Conservation (phyloP, 2,329 filamentous ascomycete genomes). For the Dryadomyces quercus-mongolicae region DNA sequence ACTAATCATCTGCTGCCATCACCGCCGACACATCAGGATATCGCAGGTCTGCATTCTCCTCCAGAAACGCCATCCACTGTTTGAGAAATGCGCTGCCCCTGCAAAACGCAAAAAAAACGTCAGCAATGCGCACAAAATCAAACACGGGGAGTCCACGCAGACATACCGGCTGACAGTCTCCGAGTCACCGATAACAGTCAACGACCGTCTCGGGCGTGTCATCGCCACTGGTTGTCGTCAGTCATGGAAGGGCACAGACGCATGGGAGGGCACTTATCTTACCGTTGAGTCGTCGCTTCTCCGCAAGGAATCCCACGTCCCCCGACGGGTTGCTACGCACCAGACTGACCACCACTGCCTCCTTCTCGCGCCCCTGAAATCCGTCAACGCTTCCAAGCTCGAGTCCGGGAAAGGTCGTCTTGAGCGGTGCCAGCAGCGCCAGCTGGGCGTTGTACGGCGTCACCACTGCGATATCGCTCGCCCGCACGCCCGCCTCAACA, state of each 20-base stretch:
- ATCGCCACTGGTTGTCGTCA: conserved; percentile 60
- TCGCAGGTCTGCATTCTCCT: conserved; percentile 79
- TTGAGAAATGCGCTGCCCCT: conserved; percentile 81
- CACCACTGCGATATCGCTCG: conserved; percentile 82
- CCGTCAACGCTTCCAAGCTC: conserved; percentile 96
- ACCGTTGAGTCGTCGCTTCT: conserved; percentile 90
- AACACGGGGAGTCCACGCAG: too few species aligned
- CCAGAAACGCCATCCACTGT: conserved; percentile 81
- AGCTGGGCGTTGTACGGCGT: conserved; percentile 96
- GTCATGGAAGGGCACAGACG: not conserved
- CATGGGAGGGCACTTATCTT: conserved; percentile 27
- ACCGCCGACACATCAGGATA: conserved; percentile 59
- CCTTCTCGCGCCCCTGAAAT: conserved; percentile 91
- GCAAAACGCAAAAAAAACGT: conserved; percentile 4
- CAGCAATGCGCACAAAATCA: too few species aligned
- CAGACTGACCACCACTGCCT: conserved; percentile 86
- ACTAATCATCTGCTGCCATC: not conserved
- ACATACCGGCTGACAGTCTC: conserved; percentile 73
- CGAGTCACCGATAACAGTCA: conserved; percentile 86
- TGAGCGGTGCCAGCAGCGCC: conserved; percentile 65
- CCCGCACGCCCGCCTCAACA: conserved; percentile 62
- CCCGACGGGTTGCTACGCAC: conserved; percentile 79
- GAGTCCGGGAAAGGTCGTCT: conserved; percentile 69
- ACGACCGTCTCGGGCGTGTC: conserved; percentile 83
- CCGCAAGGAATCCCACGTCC: conserved; percentile 86